These are phyloP conservation scores for Maudiozyma humilis DNA, from an alignment of 1,139 yeast genomes.

Conservation along the genomic window DNA sequence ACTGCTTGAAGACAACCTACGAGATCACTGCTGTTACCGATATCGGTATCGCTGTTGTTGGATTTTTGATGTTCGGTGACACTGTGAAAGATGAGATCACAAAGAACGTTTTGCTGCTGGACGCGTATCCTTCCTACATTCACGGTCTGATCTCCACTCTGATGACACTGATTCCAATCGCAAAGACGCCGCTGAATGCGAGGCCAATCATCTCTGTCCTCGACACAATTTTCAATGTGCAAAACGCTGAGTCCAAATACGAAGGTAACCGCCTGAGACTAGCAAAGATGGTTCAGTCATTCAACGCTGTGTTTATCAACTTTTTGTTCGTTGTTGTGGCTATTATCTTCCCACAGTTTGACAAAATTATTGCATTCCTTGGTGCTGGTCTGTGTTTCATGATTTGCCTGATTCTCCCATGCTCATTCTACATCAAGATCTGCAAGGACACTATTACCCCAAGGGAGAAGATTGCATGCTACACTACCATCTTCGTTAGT, in stretches of 20 bases:
- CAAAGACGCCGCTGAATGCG: constrained; percentile 81
- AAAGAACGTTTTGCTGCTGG: constrained; percentile 57
- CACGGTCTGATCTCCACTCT: constrained; percentile 57
- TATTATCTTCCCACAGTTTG: constrained; percentile 64
- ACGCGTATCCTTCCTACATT: constrained; percentile 66
- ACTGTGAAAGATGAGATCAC: constrained; percentile 75
- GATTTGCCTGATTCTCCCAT: constrained; percentile 72
- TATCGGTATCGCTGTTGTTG: constrained; percentile 65
- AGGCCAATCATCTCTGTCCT: constrained; percentile 76
- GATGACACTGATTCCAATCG: constrained; percentile 75
- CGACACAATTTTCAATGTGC: constrained; percentile 39
- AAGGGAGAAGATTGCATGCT: constrained; percentile 36
- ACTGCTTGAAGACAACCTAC: constrained; percentile 49
- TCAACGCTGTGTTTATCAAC: constrained; percentile 36
- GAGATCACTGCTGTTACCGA: constrained; percentile 65
- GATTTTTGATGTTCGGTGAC: constrained; percentile 82
- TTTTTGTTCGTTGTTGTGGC: constrained; percentile 43
- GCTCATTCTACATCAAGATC: constrained; percentile 56
- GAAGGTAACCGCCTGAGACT: constrained; percentile 11
- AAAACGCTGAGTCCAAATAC: constrained; percentile 23
- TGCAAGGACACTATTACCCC: constrained; percentile 41
- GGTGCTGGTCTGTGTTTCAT: constrained; percentile 78
- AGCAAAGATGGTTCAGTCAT: constrained; percentile 19
- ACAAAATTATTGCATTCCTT: constrained; percentile 70
- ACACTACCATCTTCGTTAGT: constrained; percentile 41